Percentiles rank a stretch among this genome's conserved stretches.
These are phyloP conservation scores for Aciculoconidium aculeatum DNA, from an alignment of 805 yeast species.

Conservation along the genomic window DNA sequence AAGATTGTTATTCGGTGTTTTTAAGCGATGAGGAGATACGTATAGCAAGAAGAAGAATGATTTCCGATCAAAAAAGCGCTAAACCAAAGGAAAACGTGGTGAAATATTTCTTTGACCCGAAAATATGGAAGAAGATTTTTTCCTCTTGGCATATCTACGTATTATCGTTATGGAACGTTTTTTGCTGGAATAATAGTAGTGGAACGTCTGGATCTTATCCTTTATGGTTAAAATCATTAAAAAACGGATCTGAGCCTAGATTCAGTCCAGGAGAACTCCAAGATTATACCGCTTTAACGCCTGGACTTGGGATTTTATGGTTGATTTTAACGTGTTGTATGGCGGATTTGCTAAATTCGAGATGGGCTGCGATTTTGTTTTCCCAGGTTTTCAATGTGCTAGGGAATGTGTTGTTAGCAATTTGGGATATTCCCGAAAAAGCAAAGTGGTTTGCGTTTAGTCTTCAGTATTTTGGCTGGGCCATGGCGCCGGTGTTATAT, in stretches of 20 bases:
- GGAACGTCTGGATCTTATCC: conserved; percentile 37
- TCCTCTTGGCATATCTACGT: conserved; percentile 58
- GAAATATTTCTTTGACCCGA: conserved; percentile 33
- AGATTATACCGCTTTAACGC: conserved; percentile 41
- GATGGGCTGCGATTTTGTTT: conserved; percentile 50
- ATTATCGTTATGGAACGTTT: conserved; percentile 46
- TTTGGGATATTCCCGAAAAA: conserved; percentile 51
- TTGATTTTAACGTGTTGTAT: conserved; percentile 28
- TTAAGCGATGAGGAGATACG: conserved; percentile 32
- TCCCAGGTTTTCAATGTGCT: conserved; percentile 50
- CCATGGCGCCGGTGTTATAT: conserved; percentile 58
- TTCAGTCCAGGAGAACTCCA: conserved; percentile 27
- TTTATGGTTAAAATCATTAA: conserved; percentile 46
- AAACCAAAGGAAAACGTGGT: conserved; percentile 14
- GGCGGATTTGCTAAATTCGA: conserved; percentile 35
- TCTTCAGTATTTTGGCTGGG: conserved; percentile 55
- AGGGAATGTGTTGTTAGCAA: conserved; percentile 50
- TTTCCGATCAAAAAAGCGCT: conserved; percentile 11
- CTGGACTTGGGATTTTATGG: conserved; percentile 39
- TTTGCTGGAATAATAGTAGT: conserved; percentile 60
- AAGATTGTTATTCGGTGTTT: conserved; percentile 30
- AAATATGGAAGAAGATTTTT: conserved; percentile 49
- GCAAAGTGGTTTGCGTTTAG: conserved; percentile 65
- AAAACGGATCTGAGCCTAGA: conserved; percentile 11
- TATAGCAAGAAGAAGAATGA: conserved; percentile 21